Evolutionary conservation across 257 asterid species (phyloP), one percentile per base, ranked within the genome.

Genomic region (Avicennia marina): DNA sequence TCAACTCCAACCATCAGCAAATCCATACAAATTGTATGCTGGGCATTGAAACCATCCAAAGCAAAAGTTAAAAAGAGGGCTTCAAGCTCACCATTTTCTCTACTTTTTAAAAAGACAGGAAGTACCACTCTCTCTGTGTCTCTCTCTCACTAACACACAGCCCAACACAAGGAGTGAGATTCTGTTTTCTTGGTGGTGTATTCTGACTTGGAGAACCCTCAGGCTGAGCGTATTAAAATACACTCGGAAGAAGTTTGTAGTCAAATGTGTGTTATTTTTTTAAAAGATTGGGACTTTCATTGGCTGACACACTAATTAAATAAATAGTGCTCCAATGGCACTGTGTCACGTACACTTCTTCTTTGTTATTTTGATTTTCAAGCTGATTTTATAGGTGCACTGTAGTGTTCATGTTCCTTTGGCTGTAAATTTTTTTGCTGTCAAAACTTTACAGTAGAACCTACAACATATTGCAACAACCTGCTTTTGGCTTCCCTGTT

Each of bases 201-300:
- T 60, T 60, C 79, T 72, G 89, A 76, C 85, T 71, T 24, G 25
- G 60, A 63, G 58, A 73, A 74, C 63, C 73, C 70, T 64, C 62
- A 67, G 84, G 69, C 70, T 73, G 64, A 64, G 49, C 54, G 71
- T 42, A 67, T 74, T 74, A 76, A 78, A 83, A 75, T 73, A 76
- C 73, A 40, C 18, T 21, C 16, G 51, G 65, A 49, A 17, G 38
- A 49, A 67, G 59, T 46, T 64, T 56, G 49, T 53, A 60, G 77
- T 70, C 78, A 71, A 69, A 60, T 55, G 50, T 33, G 53, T 38
- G 10, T 45, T 32, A 29, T 49, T 66, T 36, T 60, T 40, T 47
- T 53, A 19, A n/a, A 15, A 53, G 11, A 57, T 21, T 25, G 67
- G 62, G 63, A 53, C 51, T 60, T 60, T 43, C 27, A 65, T 58